phyloP scores from a whole-genome alignment of 495 filamentous ascomycete species.

The Talaromyces thailandensis region DNA sequence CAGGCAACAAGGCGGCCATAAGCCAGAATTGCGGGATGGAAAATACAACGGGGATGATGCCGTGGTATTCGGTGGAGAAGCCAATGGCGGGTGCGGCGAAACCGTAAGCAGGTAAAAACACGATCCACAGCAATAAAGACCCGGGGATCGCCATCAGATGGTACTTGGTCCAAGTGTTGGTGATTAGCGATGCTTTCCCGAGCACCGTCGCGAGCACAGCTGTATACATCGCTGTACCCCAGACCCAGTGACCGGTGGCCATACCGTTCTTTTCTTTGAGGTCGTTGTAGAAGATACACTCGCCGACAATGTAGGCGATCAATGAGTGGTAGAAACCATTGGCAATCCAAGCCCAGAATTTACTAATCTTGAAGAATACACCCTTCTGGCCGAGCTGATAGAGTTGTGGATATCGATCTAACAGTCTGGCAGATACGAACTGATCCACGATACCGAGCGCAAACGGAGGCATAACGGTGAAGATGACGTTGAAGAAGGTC shows the following conservation, averaged over 20 bases:
- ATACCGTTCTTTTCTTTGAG: slow-evolving; percentile 66
- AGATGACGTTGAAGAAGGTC: slow-evolving; percentile 99
- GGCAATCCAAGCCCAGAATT: slow-evolving; percentile 83
- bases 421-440: slow-evolving; percentile 90
- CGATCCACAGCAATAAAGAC: slow-evolving; percentile 83
- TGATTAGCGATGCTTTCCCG: slow-evolving; percentile 89
- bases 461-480: slow-evolving; percentile 88
- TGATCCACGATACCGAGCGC: slow-evolving; percentile 97
- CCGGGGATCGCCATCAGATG: slow-evolving; percentile 93
- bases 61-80: slow-evolving; percentile 78
- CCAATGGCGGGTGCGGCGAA: slow-evolving; percentile 78
- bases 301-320: slow-evolving; percentile 75
- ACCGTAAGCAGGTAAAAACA: slow-evolving; percentile 84
- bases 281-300: slow-evolving; percentile 73
- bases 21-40: slow-evolving; percentile 81
- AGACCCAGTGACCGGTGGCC: slow-evolving; percentile 90
- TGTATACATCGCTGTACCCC: slow-evolving; percentile 88
- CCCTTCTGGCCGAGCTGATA: slow-evolving; percentile 92
- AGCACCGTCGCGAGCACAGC: slow-evolving; percentile 86
- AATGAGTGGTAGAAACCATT: slow-evolving; percentile 97
- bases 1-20: slow-evolving; percentile 71
- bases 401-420: slow-evolving; percentile 95
- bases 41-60: slow-evolving; percentile 74
- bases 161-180: slow-evolving; percentile 99
- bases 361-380: slow-evolving; percentile 82